Base-by-base conservation (phyloP, 305 asterid species). In the Rubia tinctorum region DNA sequence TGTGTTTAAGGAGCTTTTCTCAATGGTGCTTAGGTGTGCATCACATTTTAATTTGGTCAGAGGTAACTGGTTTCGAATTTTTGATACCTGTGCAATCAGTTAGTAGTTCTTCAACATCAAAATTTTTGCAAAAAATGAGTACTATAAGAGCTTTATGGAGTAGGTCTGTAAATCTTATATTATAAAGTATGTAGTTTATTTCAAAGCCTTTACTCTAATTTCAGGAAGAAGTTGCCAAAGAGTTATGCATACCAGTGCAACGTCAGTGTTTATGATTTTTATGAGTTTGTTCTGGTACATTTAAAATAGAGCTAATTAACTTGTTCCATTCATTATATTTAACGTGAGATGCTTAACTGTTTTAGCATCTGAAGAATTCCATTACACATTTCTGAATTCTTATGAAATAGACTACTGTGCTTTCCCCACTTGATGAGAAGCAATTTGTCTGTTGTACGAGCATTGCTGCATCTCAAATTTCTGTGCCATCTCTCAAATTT, bases 161-260 rank as follows among this genome's bases (percentile, higher is more conserved):
- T 47, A 17, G n/a, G 34, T 14, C 47, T 10, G 15, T 39, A 14
- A 25, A 20, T 0, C 2, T 43, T 1, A 63, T 59, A 8, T 5
- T 44, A 11, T 9, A 18, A n/a, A 39, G 20, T 61, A 37, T 30
- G 30, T 2, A 14, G 3, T 47, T 22, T 58, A 22, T 14, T 47
- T 49, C 20, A 8, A 62, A 14, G 71, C 69, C 8, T 23, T 79
- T n/a, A 61, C 51, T 66, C 55, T 30, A 51, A 45, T 66, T 76
- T 53, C 80, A 89, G 95, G 90, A 87, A 77, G 91, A 86, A 75
- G 88, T 86, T 71, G 90, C 95, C 17, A 87, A 84, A 79, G 91
- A 87, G 77, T 82, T 89, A 59, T n/a, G n/a, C n/a, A n/a, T n/a
- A 75, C 91, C 91, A 15, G 87, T 89, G 61, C 88, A 89, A 64